Evolutionary conservation across 2,329 filamentous ascomycete genomes (phyloP).

Genomic region (Parafenestella ontariensis): DNA sequence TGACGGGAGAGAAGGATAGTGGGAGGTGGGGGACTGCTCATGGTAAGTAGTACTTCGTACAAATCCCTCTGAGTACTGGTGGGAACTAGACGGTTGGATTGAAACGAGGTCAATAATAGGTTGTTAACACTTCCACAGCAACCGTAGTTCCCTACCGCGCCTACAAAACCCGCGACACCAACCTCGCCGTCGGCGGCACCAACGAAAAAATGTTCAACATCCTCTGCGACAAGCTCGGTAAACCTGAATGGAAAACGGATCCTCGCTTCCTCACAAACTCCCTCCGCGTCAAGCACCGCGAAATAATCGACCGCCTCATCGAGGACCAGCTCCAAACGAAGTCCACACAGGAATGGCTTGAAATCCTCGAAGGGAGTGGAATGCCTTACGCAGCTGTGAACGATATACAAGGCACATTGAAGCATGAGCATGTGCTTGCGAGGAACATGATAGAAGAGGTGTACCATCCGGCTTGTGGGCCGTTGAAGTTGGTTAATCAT

Average conservation of each 20-base stretch:
- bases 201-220: constrained; percentile 69
- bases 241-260: constrained; percentile 65
- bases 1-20: constrained; percentile 84
- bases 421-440: constrained; percentile 79
- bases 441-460: constrained; percentile 89
- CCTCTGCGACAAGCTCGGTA: constrained; percentile 63
- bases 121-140: constrained; percentile 58
- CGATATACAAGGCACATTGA: constrained; percentile 83
- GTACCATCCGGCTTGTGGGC: constrained; percentile 80
- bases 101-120: too few species aligned
- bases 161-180: constrained; percentile 69
- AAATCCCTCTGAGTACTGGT: too few species aligned
- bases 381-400: constrained; percentile 95
- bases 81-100: too few species aligned
- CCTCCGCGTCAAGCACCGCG: constrained; percentile 69
- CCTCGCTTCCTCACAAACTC: constrained; percentile 65
- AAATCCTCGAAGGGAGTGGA: constrained; percentile 84
- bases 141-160: constrained; percentile 94
- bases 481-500: constrained; percentile 87
- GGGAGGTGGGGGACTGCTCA: constrained; percentile 96
- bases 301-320: constrained; percentile 78
- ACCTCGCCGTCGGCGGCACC: constrained; percentile 68
- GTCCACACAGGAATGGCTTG: constrained; percentile 88
- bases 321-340: constrained; percentile 75
- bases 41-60: constrained; percentile 62